Evolutionary conservation across 2,329 filamentous ascomycete species (phyloP).

Genomic region (Xylaria sp.): DNA sequence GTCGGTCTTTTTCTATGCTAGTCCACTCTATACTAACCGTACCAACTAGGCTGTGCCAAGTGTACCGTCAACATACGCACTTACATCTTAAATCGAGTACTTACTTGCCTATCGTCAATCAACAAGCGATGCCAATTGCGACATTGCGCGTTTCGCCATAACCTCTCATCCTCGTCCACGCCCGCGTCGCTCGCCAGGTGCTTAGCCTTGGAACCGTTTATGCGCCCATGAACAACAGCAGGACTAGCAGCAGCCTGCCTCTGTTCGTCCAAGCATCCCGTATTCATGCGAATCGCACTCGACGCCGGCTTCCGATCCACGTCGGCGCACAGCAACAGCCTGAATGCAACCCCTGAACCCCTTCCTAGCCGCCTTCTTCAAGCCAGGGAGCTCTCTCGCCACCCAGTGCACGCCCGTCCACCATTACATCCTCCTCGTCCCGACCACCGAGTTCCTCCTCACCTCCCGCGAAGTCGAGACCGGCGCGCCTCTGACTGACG

Average conservation of each 20-base stretch:
- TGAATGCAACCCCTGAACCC: slow-evolving; percentile 99
- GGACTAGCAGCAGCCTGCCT: not conserved
- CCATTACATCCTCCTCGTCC: slow-evolving; percentile 93
- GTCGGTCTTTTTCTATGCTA: not conserved
- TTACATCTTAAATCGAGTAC: not conserved
- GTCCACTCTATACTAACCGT: not conserved
- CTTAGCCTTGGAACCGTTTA: not conserved
- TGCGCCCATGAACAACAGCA: slow-evolving; percentile 19
- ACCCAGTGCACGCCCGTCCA: slow-evolving; percentile 91
- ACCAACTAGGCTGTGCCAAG: not conserved
- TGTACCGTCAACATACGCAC: not conserved
- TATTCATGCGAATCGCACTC: slow-evolving; percentile 14
- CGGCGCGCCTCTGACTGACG: slow-evolving; percentile 78
- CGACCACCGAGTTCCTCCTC: slow-evolving; percentile 90
- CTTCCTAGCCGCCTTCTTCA: slow-evolving; percentile 98
- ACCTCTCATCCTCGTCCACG: not conserved
- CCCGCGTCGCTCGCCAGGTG: too few relatives aligned
- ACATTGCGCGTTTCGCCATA: slow-evolving; percentile 16
- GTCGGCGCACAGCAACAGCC: slow-evolving; percentile 54
- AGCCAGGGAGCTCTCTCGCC: slow-evolving; percentile 79
- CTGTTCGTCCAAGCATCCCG: not conserved
- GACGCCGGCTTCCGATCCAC: not conserved
- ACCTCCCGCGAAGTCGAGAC: slow-evolving; percentile 89
- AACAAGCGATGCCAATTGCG: slow-evolving; percentile 20
- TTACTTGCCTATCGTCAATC: not conserved